A percentile compares a stretch with the other conserved stretches of the same genome.
Conservation (phyloP, 108 stramenopile species). For the Poteriospumella lacustris region DNA sequence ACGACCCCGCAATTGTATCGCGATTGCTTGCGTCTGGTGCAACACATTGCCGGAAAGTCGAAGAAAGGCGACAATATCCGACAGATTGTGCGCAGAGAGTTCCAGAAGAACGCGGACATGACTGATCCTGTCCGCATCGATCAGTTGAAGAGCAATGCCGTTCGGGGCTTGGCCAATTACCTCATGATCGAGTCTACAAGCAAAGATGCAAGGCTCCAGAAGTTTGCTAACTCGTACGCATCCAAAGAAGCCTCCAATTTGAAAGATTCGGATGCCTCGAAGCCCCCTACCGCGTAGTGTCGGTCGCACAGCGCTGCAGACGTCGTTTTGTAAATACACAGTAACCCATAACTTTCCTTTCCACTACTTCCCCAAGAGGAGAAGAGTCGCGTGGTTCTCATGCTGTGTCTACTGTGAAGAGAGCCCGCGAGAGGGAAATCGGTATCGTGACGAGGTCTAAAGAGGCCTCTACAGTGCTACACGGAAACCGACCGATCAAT, state of each 20-base stretch:
- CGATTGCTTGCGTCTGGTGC: conserved; percentile 10
- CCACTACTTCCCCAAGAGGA: no score
- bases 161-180: conserved; percentile 16
- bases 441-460: no score
- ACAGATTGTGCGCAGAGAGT: neutral
- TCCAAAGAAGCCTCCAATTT: neutral
- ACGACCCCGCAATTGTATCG: conserved; percentile 3
- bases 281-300: no score
- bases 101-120: neutral
- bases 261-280: neutral
- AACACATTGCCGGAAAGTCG: conserved; percentile 15
- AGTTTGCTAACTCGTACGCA: neutral
- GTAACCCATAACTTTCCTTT: no score
- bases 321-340: no score
- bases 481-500: no score
- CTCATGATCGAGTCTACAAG: conserved; percentile 25
- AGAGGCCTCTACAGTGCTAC: no score
- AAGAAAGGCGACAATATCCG: neutral
- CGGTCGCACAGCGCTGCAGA: no score
- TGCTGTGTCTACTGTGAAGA: no score
- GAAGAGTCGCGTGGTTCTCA: no score
- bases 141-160: conserved; percentile 2
- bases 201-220: neutral
- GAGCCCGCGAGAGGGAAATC: no score
- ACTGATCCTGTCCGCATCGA: conserved; percentile 2